Evolutionary conservation across 1,284 basidiomycete species (phyloP), one percentile per base, ranked within the genome.

Genomic region (Malassezia nana): DNA sequence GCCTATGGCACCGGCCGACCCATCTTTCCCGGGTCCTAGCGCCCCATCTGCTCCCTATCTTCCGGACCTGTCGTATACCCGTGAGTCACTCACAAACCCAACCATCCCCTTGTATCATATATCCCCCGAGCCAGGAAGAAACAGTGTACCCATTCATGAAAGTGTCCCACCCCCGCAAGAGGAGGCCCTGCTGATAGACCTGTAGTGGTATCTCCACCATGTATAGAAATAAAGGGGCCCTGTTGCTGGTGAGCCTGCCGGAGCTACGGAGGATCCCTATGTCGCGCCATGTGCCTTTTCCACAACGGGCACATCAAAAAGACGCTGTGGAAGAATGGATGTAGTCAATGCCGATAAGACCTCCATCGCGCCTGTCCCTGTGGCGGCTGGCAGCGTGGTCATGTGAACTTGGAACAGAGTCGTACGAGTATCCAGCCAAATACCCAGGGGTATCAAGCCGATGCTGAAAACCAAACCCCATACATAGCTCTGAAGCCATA

Each of bases 401-500:
- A 40, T 24, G 8, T 40, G 54, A 15, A 56, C 29, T 20, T 56
- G 43, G 24, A 56, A 51, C 15, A 56, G 42, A n/a, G 35, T 30
- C 9, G 54, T 50, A 16, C 58, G 55, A 1, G 63, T 63, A 39
- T 64, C 61, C 10, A 50, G 56, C 61, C 63, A 72, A 44, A 71
- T 26, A 2, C 54, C 59, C 24, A 49, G 9, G 9, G 46, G 46
- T 30, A 64, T 25, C 24, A 66, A n/a, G 1, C 51, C 63, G 6
- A 41, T 28, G 4, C 65, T 59, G 46, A 64, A 74, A 24, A 72
- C 60, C 6, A 58, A 40, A 4, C 69, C 69, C 67, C 69, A 74
- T 18, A 74, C 29, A 42, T 66, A 74, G 35, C 60, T 66, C 20
- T 57, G 50, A 15, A 70, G 48, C 69, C 71, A 74, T 4, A 72